Percentiles rank a stretch among this genome's conserved stretches.
phyloP scores from a whole-genome alignment of 768 basidiomycete species.

The Lactifluus rugatus region DNA sequence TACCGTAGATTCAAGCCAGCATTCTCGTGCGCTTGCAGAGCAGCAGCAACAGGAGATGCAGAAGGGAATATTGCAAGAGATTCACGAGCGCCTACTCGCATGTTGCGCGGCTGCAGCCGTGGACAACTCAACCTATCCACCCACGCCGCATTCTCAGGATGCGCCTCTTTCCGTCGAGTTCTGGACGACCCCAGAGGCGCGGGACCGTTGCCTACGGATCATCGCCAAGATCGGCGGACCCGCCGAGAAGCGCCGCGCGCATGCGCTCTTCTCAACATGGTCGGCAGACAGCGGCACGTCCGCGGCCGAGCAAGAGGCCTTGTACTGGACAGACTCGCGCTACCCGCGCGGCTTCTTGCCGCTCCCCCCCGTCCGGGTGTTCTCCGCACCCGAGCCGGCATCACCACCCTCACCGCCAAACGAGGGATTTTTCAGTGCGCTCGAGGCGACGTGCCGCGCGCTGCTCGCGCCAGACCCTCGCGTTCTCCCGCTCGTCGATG shows the following conservation, averaged over 20 bases:
- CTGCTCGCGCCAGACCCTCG: slow-evolving; percentile 35
- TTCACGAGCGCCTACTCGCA: slow-evolving; percentile 38
- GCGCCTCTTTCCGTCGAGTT: slow-evolving; percentile 39
- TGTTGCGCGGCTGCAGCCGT: background rate
- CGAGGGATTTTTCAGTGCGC: slow-evolving; percentile 5
- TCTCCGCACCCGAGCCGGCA: slow-evolving; percentile 28
- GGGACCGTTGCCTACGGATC: slow-evolving; percentile 63
- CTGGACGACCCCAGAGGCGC: slow-evolving; percentile 76
- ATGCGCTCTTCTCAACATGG: slow-evolving; percentile 43
- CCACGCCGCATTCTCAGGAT: background rate
- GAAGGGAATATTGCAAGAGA: slow-evolving; percentile 50
- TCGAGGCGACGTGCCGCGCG: slow-evolving; percentile 34
- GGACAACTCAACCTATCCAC: background rate
- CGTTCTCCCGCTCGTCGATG: slow-evolving; percentile 10
- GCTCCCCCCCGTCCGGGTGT: slow-evolving; percentile 47
- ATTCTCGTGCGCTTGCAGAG: slow-evolving; percentile 58
- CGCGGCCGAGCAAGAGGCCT: slow-evolving; percentile 45
- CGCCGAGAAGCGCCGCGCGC: slow-evolving; percentile 52
- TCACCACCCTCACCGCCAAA: background rate
- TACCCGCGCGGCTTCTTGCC: slow-evolving; percentile 44
- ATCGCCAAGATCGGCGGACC: slow-evolving; percentile 72
- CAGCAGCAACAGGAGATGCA: slow-evolving; percentile 72
- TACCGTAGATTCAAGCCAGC: slow-evolving; percentile 29
- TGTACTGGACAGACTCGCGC: slow-evolving; percentile 60
- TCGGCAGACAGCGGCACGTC: slow-evolving; percentile 24